A percentile compares a stretch with the other conserved stretches of the same genome.
Evolutionary conservation across 306 rosid genomes (phyloP).

Genomic region (Lupinus albus): DNA sequence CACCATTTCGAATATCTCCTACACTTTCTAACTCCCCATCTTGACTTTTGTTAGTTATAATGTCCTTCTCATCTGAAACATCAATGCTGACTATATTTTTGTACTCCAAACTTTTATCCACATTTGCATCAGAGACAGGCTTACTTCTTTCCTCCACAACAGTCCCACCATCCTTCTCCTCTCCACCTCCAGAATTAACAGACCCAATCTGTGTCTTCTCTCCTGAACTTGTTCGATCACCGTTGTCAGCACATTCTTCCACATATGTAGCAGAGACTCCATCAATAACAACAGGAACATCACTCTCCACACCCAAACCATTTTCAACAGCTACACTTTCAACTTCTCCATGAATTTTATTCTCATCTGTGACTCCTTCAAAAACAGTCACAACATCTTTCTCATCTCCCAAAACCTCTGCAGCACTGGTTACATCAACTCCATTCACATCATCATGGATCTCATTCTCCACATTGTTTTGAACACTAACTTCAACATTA

Average conservation of each 20-base stretch:
- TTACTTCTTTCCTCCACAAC: slow-evolving; percentile 26
- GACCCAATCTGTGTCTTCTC: slow-evolving; percentile 4
- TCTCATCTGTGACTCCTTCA: slow-evolving; percentile 20
- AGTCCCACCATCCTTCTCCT: slow-evolving; percentile 1
- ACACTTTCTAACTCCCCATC: slow-evolving; percentile 10
- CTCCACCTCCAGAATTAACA: slow-evolving; percentile 19
- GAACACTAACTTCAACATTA: background rate
- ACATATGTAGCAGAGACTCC: slow-evolving; percentile 6
- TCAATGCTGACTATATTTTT: background rate
- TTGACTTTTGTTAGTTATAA: background rate
- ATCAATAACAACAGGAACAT: slow-evolving; percentile 16
- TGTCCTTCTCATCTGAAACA: slow-evolving; percentile 33
- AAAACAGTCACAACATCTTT: slow-evolving; percentile 3
- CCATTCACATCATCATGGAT: slow-evolving; percentile 7
- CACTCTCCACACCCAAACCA: background rate
- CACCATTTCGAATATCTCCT: slow-evolving; percentile 30
- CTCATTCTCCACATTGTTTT: slow-evolving; percentile 23
- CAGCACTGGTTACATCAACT: background rate
- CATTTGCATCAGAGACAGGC: slow-evolving; percentile 21
- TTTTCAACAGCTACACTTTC: slow-evolving; percentile 32
- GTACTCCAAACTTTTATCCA: slow-evolving; percentile 3
- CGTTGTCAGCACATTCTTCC: background rate
- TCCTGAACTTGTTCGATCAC: background rate
- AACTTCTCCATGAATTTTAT: slow-evolving; percentile 24
- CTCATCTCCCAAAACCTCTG: slow-evolving; percentile 27